phyloP scores from a whole-genome alignment of 2,329 filamentous ascomycete species.

The Phialophora expanda region DNA sequence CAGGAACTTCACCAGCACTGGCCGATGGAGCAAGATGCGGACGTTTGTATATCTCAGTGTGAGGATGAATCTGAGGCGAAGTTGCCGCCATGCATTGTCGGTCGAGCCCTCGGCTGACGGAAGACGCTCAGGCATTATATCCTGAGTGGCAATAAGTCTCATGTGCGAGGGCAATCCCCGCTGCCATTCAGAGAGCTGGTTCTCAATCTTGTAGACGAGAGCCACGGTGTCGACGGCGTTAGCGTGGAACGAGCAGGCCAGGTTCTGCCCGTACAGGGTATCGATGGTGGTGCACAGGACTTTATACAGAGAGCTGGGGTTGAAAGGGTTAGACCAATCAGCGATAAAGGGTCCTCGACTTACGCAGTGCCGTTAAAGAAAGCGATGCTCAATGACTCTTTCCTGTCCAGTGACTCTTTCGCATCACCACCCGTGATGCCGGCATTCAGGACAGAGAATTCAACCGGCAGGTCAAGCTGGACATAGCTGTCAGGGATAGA shows the following conservation, averaged over 20 bases:
- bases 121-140: constrained; percentile 36
- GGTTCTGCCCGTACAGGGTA: constrained; percentile 27
- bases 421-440: constrained; percentile 8
- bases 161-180: constrained; percentile 10
- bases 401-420: constrained; percentile 9
- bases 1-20: constrained; percentile 49
- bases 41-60: constrained; percentile 52
- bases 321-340: background rate
- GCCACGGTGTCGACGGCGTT: constrained; percentile 15
- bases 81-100: constrained; percentile 47
- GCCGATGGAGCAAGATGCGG: constrained; percentile 51
- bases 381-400: constrained; percentile 13
- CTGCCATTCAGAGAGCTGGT: constrained; percentile 20
- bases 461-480: constrained; percentile 46
- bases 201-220: constrained; percentile 20
- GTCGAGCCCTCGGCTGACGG: constrained; percentile 37
- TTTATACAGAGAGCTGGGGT: constrained; percentile 42
- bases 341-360: constrained; percentile 22
- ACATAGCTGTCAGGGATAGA: constrained; percentile 55
- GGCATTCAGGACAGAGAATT: constrained; percentile 1
- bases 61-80: constrained; percentile 42
- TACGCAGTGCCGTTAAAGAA: constrained; percentile 23
- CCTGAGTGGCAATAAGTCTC: constrained; percentile 16
- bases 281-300: constrained; percentile 48
- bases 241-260: constrained; percentile 9